phyloP scores from a whole-genome alignment of 208 protist species.

The Trypanosomatidae sp. region DNA sequence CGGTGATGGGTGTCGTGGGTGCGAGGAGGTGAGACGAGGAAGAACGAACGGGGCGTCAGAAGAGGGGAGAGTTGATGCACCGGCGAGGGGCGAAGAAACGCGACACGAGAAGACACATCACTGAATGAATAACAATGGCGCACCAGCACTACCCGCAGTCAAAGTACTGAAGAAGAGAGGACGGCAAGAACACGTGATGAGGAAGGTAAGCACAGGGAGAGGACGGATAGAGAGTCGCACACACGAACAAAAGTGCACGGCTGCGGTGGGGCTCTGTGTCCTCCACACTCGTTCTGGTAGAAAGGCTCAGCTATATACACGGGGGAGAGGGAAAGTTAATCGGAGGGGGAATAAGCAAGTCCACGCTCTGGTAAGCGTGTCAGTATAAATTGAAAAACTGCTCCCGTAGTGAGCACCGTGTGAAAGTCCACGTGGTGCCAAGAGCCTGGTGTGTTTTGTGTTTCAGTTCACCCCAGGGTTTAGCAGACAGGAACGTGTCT shows the following conservation, averaged over 20 bases:
- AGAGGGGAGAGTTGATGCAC: background rate
- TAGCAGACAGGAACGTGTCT: background rate
- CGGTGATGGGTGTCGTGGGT: no score
- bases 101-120: background rate
- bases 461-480: background rate
- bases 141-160: background rate
- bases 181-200: background rate
- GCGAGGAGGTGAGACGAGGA: no score
- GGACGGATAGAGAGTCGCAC: background rate
- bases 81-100: background rate
- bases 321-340: background rate
- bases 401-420: background rate
- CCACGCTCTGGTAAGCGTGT: background rate
- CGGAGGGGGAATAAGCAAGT: background rate
- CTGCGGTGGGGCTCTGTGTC: no score
- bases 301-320: background rate
- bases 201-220: conserved; percentile 2
- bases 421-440: background rate
- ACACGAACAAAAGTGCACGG: no score
- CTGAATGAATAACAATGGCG: background rate
- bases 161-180: background rate
- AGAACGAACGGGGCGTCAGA: background rate
- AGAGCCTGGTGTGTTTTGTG: background rate
- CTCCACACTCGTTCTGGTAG: background rate
- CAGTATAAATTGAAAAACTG: background rate